Evolutionary conservation across 495 filamentous ascomycete species (phyloP), one percentile per base, ranked within the genome.

Genomic region (Aspergillus ostianus): DNA sequence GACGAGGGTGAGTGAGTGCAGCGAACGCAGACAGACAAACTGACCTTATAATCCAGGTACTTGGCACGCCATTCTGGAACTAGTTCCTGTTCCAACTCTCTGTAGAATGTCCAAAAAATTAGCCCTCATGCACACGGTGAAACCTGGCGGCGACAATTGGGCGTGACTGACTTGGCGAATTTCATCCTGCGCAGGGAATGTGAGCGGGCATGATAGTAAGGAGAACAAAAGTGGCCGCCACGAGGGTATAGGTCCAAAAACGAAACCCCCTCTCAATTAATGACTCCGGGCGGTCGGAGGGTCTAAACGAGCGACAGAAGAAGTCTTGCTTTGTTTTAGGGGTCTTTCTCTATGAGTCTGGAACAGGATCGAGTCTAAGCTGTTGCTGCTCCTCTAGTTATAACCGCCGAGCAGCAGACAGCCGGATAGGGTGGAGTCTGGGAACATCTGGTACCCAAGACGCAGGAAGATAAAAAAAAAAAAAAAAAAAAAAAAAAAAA

Each of bases 61-160:
- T 96, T 95, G 62, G 84, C 85, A 64, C 88, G 84, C 92, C 92
- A 97, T 82, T 97, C 92, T 78, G 92, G 90, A 61, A 96, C 90
- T 26, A 90, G 84, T 58, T 94, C 89, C 70, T 87, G 85, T 53
- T 97, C 92, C 57, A 97, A 80, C 77, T 95, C 90, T 74, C 85
- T 88, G 57, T 56, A 30, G 50, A 49, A 49, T 46, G 32, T 20
- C 13, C 41, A 53, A 49, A 49, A 26, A 21, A 53, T 60, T 56
- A 64, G 57, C 32, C 27, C 52, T 51, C 18, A 55, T 50, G 51
- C 47, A 58, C 21, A 13, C 21, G 41, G 41, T 62, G 51, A 53
- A 55, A 63, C 36, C 23, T 20, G 19, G 47, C 15, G 6, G 19
- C 47, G 47, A 20, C 19, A 27, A 27, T 19, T 44, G 47, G 36